phyloP scores from a whole-genome alignment of 306 rosid genomes.

The Sindora glabra region DNA sequence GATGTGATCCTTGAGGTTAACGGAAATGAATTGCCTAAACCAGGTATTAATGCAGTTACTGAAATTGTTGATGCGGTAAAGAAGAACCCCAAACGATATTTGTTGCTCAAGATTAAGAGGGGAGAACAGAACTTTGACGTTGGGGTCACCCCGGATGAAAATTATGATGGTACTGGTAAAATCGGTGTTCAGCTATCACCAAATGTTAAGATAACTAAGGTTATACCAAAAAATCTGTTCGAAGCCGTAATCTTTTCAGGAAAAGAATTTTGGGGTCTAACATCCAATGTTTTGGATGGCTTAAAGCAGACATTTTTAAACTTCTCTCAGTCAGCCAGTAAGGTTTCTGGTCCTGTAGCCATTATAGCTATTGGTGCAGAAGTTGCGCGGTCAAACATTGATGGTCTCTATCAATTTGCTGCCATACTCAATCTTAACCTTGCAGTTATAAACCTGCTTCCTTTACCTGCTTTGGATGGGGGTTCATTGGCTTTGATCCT shows the following conservation, averaged over 20 bases:
- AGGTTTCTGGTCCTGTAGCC: constrained; percentile 93
- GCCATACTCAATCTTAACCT: constrained; percentile 81
- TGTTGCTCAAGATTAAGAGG: constrained; percentile 68
- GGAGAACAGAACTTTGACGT: constrained; percentile 49
- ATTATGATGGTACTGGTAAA: constrained; percentile 84
- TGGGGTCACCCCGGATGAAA: constrained; percentile 82
- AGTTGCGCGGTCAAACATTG: constrained; percentile 76
- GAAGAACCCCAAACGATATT: constrained; percentile 62
- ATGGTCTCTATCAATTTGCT: constrained; percentile 85
- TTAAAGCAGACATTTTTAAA: constrained; percentile 72
- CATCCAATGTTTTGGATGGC: constrained; percentile 64
- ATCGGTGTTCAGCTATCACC: constrained; percentile 95
- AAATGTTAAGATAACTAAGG: constrained; percentile 60
- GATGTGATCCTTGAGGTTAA: constrained; percentile 74
- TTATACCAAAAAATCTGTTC: constrained; percentile 37
- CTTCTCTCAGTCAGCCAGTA: constrained; percentile 81
- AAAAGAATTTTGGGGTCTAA: constrained; percentile 68
- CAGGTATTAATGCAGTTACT: constrained; percentile 64
- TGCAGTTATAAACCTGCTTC: constrained; percentile 86
- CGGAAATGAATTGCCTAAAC: constrained; percentile 58
- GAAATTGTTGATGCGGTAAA: constrained; percentile 67
- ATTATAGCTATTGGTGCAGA: constrained; percentile 94
- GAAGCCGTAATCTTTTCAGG: constrained; percentile 58
- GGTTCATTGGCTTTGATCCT: constrained; percentile 80
- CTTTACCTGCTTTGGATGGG: constrained; percentile 87